Base-by-base conservation (phyloP, 2,329 filamentous ascomycete species). In the Spiromastix sp. region DNA sequence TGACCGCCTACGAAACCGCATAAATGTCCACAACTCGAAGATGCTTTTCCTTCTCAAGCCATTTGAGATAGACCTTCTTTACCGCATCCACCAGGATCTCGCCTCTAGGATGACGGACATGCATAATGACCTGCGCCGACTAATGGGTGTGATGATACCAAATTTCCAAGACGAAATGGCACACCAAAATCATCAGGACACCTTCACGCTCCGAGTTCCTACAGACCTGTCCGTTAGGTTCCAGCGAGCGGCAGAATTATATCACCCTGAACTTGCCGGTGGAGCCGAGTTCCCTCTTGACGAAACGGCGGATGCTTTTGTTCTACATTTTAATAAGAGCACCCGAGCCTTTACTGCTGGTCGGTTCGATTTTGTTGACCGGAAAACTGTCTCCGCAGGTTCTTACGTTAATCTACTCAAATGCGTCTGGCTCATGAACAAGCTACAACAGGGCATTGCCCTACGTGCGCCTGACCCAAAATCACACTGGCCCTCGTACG, bases 1-100 rank as follows among this genome's bases (percentile, higher is more conserved):
- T 7, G 30, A 44, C 8, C 36, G 21, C 13, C 26, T 47, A 8
- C 32, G 39, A 24, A 39, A 39, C 21, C 41, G 44, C 16, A 34
- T 44, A 12, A 21, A 19, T 5, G 17, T 34, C 19, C 36, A 38
- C 31, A 38, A 38, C 18, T 20, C 22, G 21, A 34, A 34, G 16
- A 18, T 34, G 10, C 16, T 34, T 12, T 34, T 34, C n/a, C 4
- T 34, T 8, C 32, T 34, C 20, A 34, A 34, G 7, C 32, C 32
- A 6, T 34, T 34, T 12, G 32, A 34, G 10, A 34, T 34, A 4
- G 32, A 34, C 17, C 32, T 34, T 26, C 22, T 34, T 11, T 12
- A 26, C 17, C 21, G 32, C 15, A 17, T 34, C 21, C 32, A 34
- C 20, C 32, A 34, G 21, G 32, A 34, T 19, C 21, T 34, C 6